These are phyloP conservation scores for Thelonectria blattea DNA, from an alignment of 2,329 filamentous ascomycete species.

Conservation along the genomic window DNA sequence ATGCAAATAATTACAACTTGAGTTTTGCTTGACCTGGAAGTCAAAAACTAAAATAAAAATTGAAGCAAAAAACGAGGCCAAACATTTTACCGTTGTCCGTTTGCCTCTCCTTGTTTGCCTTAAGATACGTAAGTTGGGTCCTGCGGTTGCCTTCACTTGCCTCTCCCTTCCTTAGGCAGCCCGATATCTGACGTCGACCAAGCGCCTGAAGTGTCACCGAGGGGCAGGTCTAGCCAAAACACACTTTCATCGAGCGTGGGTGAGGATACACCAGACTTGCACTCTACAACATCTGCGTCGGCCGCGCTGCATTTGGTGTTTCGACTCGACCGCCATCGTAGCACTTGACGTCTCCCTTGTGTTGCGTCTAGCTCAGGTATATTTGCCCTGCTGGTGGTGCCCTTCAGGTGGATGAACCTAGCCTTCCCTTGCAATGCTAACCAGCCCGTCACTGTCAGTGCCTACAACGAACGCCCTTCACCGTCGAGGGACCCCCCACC, in stretches of 20 bases:
- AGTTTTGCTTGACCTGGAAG: too few species aligned
- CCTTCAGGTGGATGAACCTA: background rate
- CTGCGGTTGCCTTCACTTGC: constrained; percentile 1
- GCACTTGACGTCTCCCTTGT: constrained; percentile 8
- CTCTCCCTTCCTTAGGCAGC: constrained; percentile 6
- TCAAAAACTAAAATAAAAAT: background rate
- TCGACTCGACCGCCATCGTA: constrained; percentile 2
- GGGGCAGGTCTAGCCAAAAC: constrained; percentile 31
- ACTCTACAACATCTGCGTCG: constrained; percentile 5
- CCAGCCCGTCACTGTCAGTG: constrained; percentile 19
- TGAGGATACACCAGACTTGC: constrained; percentile 32
- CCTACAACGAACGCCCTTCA: too few species aligned
- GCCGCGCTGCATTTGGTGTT: constrained; percentile 12
- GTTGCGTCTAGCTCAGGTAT: constrained; percentile 1
- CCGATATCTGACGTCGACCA: constrained; percentile 30
- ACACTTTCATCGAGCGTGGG: constrained; percentile 20
- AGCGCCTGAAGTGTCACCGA: constrained; percentile 21
- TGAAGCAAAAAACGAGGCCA: background rate
- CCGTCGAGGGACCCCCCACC: constrained; percentile 27
- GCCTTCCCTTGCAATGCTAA: constrained; percentile 23
- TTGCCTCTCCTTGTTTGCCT: background rate
- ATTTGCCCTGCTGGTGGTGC: background rate
- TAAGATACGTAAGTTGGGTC: background rate
- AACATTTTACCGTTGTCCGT: background rate
- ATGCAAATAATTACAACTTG: too few species aligned